Evolutionary conservation across 805 yeast genomes (phyloP).

Genomic region (Yarrowia divulgata): DNA sequence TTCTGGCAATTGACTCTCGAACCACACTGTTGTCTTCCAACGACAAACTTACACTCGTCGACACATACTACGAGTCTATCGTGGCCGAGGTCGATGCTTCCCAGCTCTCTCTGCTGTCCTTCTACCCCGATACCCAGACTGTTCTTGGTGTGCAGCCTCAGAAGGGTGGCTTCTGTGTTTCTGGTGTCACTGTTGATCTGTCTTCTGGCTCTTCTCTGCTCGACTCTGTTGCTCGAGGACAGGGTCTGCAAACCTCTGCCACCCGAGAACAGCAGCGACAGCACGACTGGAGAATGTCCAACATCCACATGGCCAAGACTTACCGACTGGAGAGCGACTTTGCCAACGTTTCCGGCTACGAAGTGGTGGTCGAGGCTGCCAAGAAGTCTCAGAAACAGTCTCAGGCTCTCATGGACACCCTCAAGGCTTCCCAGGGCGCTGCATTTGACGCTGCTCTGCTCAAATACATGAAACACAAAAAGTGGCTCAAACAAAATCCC

Average conservation of each 20-base stretch:
- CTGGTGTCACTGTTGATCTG: slow-evolving; percentile 29
- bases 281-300: slow-evolving; percentile 39
- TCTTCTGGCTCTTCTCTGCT: slow-evolving; percentile 33
- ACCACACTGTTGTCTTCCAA: slow-evolving; percentile 46
- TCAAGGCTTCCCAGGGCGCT: slow-evolving; percentile 7
- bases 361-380: slow-evolving; percentile 26
- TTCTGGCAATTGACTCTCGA: slow-evolving; percentile 47
- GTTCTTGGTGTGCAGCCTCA: slow-evolving; percentile 36
- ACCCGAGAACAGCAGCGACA: slow-evolving; percentile 31
- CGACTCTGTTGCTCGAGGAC: slow-evolving; percentile 34
- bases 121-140: slow-evolving; percentile 41
- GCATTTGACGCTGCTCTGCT: slow-evolving; percentile 32
- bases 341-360: slow-evolving; percentile 16
- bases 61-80: slow-evolving; percentile 48
- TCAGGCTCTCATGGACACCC: background rate
- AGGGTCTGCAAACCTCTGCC: slow-evolving; percentile 28
- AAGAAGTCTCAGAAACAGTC: slow-evolving; percentile 16
- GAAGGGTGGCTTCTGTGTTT: slow-evolving; percentile 28
- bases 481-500: slow-evolving; percentile 28
- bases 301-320: slow-evolving; percentile 23
- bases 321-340: slow-evolving; percentile 23
- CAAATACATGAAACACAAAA: slow-evolving; percentile 25
- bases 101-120: slow-evolving; percentile 38
- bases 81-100: slow-evolving; percentile 42
- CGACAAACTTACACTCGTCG: slow-evolving; percentile 52